A percentile compares a stretch with the other conserved stretches of the same genome.
These are phyloP conservation scores for Talaromyces sp. DNA, from an alignment of 2,329 filamentous ascomycete genomes.

Conservation along the genomic window DNA sequence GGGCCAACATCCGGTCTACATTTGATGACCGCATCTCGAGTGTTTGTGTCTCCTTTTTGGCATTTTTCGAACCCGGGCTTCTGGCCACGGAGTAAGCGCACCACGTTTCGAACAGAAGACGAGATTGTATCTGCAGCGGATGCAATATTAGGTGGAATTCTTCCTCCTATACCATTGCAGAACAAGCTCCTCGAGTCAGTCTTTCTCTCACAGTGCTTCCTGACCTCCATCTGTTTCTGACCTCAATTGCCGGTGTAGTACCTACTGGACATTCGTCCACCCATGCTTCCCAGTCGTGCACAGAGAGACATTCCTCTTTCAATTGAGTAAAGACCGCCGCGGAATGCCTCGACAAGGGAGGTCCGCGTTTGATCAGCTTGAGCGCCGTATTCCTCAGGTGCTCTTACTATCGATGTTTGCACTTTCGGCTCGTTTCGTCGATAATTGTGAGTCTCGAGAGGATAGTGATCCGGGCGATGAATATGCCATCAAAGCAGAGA, in stretches of 20 bases:
- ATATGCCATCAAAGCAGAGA: constrained; percentile 19
- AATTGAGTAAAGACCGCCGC: constrained; percentile 19
- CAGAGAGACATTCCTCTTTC: constrained; percentile 21
- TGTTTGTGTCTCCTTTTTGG: constrained; percentile 21
- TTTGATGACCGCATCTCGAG: constrained; percentile 19
- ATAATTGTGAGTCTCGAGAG: constrained; percentile 13
- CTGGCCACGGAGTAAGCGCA: constrained; percentile 20
- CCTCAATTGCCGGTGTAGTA: background rate
- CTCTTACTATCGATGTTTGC: constrained; percentile 20
- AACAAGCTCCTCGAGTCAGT: constrained; percentile 20
- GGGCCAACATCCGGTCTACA: constrained; percentile 19
- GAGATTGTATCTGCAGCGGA: constrained; percentile 21
- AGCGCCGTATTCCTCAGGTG: constrained; percentile 20
- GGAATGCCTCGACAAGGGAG: constrained; percentile 18
- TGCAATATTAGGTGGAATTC: constrained; percentile 19
- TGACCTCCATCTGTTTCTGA: background rate
- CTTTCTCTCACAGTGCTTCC: background rate
- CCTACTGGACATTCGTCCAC: constrained; percentile 20
- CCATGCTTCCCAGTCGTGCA: constrained; percentile 20
- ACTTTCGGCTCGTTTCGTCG: constrained; percentile 18
- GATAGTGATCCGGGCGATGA: constrained; percentile 20
- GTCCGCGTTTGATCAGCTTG: constrained; percentile 20
- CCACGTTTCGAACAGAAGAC: constrained; percentile 20
- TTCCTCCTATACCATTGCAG: constrained; percentile 19
- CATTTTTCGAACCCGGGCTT: constrained; percentile 20